Base-by-base conservation (phyloP, 768 basidiomycete species). In the Pluteus cervinus region DNA sequence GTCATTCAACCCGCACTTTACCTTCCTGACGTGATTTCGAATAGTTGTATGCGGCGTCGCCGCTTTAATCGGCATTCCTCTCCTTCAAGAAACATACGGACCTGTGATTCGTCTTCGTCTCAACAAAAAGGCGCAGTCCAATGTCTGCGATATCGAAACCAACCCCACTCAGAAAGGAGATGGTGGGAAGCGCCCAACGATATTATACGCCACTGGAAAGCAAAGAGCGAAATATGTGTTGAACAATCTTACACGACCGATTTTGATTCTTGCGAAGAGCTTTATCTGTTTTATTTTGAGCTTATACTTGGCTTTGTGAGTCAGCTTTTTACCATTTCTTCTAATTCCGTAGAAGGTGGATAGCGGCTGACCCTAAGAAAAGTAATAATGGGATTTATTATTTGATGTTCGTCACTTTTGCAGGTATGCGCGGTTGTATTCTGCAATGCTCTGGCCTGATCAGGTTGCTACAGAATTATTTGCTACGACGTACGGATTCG, bases 1-100 rank as follows among this genome's bases (percentile, higher is more conserved):
- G n/a, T n/a, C n/a, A n/a, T n/a, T n/a, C n/a, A n/a, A n/a, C n/a
- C n/a, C n/a, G n/a, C n/a, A n/a, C n/a, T n/a, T n/a, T n/a, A n/a
- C n/a, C n/a, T n/a, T n/a, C n/a, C n/a, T n/a, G n/a, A n/a, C 33
- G 2, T 26, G 17, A 11, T 6, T 18, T 17, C n/a, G n/a, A n/a
- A n/a, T 26, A 67, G 71, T 48, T 28, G 30, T 75, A 12, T 70
- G 66, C 38, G 73, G 59, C 16, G 23, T 71, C 16, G 60, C 68
- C 5, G 53, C 71, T 4, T 23, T 63, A 0, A 33, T 79, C 3
- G 81, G 73, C 5, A 68, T 85, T 16, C 76, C 82, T 10, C 51
- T 84, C 24, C 58, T 85, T n/a, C 64, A 62, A 21, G 87, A 89
- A 56, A 86, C 87, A 0, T 90, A 87, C 49, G 79, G 69, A 0